Evolutionary conservation across 148 eudicot genomes (phyloP), one percentile per base, ranked within the genome.

Genomic region (Hydrangea macrophylla): DNA sequence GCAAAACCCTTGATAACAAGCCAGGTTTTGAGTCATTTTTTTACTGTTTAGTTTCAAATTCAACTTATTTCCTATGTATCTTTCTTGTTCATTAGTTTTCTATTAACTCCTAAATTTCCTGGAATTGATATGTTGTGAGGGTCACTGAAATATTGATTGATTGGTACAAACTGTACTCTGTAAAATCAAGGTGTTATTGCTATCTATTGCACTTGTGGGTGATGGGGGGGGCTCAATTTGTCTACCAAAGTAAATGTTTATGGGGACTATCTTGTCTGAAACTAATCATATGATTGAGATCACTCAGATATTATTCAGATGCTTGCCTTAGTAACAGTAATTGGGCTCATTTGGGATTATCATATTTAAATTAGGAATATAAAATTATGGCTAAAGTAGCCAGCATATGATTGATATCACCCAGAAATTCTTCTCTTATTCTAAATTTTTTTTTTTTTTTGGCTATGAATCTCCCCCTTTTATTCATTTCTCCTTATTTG

Each of bases 1-100:
- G 75, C 25, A 62, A 68, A 39, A 70, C 75, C 60, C 75, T 71
- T n/a, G 32, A 55, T 7, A 61, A 61, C 12, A 50, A 31, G 32
- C 48, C 45, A 50, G 78, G 82, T 79, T 64, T 36, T 42, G 0
- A 7, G 15, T 1, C 23, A 0, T 17, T 23, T 31, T 35, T 3
- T 1, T 35, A 53, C 18, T n/a, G 1, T 4, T 11, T 17, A 3
- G 17, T 48, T 48, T 48, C 22, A 18, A 48, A 15, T 48, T 48
- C 6, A 42, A 18, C 37, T 24, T 45, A 22, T 36, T 54, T 44
- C 10, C 35, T 9, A 7, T 62, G 22, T 57, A 58, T 37, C 1
- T 37, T 23, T 56, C 35, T 18, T 66, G 9, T 1, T 44, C 6
- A 5, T 30, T 24, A 26, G 26, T 18, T 32, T 61, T 5, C 18